phyloP scores from a whole-genome alignment of 208 protist species.

The Leishmania mexicana region DNA sequence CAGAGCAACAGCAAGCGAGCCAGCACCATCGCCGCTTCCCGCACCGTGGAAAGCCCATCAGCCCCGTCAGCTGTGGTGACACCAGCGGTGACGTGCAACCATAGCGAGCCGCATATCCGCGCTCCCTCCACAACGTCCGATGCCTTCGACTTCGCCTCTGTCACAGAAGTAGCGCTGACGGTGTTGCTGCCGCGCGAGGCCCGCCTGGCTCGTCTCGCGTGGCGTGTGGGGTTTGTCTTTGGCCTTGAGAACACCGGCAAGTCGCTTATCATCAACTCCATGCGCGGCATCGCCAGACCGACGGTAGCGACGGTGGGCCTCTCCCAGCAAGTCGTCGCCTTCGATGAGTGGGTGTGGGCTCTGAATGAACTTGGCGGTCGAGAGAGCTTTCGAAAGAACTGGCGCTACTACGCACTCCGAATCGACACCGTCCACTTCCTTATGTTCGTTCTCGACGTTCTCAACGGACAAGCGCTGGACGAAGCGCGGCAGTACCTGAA shows the following conservation, averaged over 20 bases:
- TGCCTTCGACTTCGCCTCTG: constrained; percentile 59
- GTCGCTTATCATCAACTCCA: constrained; percentile 76
- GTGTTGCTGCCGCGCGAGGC: constrained; percentile 76
- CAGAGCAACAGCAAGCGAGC: constrained; percentile 1
- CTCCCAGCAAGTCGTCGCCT: constrained; percentile 68
- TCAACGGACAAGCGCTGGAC: constrained; percentile 38
- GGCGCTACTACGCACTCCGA: constrained; percentile 71
- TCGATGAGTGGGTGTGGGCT: constrained; percentile 83
- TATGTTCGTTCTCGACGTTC: constrained; percentile 77
- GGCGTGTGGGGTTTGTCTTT: constrained; percentile 69
- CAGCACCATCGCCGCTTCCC: neutral
- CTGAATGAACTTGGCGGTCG: constrained; percentile 85
- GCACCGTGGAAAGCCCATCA: neutral
- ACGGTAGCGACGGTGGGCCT: constrained; percentile 85
- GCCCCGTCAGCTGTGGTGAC: neutral
- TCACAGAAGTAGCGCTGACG: constrained; percentile 68
- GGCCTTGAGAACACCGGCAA: constrained; percentile 87
- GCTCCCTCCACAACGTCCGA: neutral
- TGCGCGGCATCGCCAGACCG: constrained; percentile 59
- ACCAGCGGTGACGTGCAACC: neutral
- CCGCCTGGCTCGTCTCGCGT: constrained; percentile 48
- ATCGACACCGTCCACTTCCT: constrained; percentile 76
- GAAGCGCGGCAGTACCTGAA: constrained; percentile 67
- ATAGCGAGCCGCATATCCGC: neutral
- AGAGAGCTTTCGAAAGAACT: constrained; percentile 84